phyloP scores from a whole-genome alignment of 225 moss, liverwort and hornwort genomes.

The Climacium dendroides region DNA sequence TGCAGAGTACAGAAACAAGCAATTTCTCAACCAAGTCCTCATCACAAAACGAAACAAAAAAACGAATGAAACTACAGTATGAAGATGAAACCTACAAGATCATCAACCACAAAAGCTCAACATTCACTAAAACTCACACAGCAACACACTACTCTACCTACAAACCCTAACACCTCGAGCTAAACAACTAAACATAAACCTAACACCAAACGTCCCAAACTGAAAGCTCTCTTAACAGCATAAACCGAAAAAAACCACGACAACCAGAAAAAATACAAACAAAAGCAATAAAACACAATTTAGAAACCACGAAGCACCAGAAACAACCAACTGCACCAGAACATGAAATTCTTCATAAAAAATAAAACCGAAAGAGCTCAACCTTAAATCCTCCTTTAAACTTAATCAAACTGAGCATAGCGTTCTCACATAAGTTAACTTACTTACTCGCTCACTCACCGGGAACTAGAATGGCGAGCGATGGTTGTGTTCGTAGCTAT shows the following conservation, averaged over 20 bases:
- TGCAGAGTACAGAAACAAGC: not conserved
- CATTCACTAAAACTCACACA: not conserved
- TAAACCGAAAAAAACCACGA: not conserved
- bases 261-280: not conserved
- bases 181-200: not conserved
- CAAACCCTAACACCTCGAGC: constrained; percentile 16
- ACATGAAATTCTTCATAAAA: not conserved
- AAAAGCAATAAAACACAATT: not conserved
- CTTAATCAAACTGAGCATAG: not conserved
- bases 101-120: not conserved
- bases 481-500: not conserved
- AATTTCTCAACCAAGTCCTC: not conserved
- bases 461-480: not conserved
- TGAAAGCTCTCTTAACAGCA: not conserved
- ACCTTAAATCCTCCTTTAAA: not conserved
- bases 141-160: not conserved
- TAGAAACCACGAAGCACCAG: not conserved
- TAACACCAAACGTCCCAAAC: not conserved
- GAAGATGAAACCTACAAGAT: not conserved
- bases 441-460: not conserved
- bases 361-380: not conserved
- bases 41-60: not conserved
- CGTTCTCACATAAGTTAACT: not conserved
- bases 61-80: not conserved
- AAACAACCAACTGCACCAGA: not conserved